Base-by-base conservation (phyloP, 2,329 filamentous ascomycete species). In the Colletotrichum higginsianum region DNA sequence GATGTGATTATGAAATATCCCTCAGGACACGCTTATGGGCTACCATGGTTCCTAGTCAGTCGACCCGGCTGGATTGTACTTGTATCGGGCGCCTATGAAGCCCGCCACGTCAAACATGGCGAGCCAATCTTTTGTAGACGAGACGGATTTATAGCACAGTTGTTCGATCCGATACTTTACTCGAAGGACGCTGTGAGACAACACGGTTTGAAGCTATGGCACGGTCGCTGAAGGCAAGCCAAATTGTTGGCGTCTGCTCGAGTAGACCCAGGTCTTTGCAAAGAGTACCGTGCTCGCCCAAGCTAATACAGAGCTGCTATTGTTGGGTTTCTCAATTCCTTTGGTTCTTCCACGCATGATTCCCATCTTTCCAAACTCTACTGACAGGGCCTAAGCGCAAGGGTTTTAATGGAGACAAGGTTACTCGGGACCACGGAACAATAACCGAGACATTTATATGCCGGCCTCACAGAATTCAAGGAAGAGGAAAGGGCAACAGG, bases 291-390 rank as follows among this genome's bases (percentile, higher is more conserved):
- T 35, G 30, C 30, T 35, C 7, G 30, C 30, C 30, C 30, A 35
- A 35, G 30, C 30, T 7, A 8, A 30, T 30, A 30, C 30, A 5
- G 30, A 30, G 30, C 30, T 30, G 5, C 30, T 21, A 47, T 26
- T 38, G 16, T 40, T 4, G 15, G 13, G 47, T 13, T 16, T 12
- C 4, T 30, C 50, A 26, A 63, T 52, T 63, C 26, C 60, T 58
- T 47, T 26, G 18, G 38, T 63, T 63, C 65, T 68, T 71, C 65
- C 58, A 49, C 23, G 44, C 65, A 68, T 30, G 38, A 18, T 23
- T n/a, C 56, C 62, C 57, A 26, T 4, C 15, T 9, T 63, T 67
- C 57, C n/a, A 58, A 38, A 68, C 65, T 53, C 44, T 58, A 35
- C 53, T 55, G 21, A 35, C 26, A 52, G 18, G 52, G 65, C 47